Evolutionary conservation across 495 filamentous ascomycete species (phyloP).

Genomic region (Copromyces sp.): DNA sequence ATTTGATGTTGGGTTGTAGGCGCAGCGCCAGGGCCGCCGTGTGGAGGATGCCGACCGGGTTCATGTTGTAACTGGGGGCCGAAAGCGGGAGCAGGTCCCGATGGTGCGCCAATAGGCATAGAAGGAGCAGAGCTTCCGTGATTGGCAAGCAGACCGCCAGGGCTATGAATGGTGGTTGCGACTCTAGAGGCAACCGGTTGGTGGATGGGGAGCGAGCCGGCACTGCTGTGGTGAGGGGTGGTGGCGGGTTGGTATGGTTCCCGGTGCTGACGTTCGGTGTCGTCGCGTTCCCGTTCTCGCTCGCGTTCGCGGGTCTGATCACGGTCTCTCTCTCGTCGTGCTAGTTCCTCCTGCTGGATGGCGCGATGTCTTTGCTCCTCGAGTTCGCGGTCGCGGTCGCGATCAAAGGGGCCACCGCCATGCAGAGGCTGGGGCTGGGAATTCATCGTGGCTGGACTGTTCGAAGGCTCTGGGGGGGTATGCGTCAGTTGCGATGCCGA

Average conservation of each 20-base stretch:
- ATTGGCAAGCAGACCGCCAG: constrained; percentile 74
- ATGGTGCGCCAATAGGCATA: constrained; percentile 51
- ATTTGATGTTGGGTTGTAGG: constrained; percentile 48
- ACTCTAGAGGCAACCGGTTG: constrained; percentile 81
- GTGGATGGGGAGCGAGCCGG: constrained; percentile 75
- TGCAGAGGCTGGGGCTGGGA: constrained; percentile 34
- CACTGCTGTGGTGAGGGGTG: constrained; percentile 68
- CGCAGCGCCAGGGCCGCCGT: constrained; percentile 53
- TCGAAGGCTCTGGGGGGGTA: constrained; percentile 12
- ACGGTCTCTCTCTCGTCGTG: constrained; percentile 19
- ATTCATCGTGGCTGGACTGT: constrained; percentile 28
- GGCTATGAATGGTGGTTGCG: constrained; percentile 71
- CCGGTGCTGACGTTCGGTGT: constrained; percentile 56
- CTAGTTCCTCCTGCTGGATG: constrained; percentile 25
- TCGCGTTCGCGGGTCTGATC: constrained; percentile 24
- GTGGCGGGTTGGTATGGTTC: constrained; percentile 45
- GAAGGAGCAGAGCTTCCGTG: constrained; percentile 49
- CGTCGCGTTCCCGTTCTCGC: constrained; percentile 46
- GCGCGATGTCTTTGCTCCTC: constrained; percentile 32
- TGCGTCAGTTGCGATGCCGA: constrained; percentile 6
- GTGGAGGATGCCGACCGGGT: constrained; percentile 45
- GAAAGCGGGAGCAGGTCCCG: constrained; percentile 57
- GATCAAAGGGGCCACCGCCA: constrained; percentile 28
- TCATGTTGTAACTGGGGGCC: constrained; percentile 54
- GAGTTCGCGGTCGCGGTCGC: constrained; percentile 26